Evolutionary conservation across 441 rosid genomes (phyloP).

Genomic region (Francoa sonchifolia): DNA sequence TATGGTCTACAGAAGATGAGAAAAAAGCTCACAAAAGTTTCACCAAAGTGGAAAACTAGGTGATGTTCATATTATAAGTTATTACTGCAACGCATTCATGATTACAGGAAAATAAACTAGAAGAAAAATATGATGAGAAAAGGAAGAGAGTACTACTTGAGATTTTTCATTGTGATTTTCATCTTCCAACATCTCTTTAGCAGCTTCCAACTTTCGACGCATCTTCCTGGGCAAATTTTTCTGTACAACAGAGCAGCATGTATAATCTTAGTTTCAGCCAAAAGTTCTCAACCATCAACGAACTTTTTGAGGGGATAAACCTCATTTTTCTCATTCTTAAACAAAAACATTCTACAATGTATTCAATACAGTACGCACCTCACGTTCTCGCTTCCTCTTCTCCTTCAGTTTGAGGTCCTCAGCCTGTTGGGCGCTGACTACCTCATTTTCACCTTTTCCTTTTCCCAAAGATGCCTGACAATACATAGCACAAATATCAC

Average conservation of each 20-base stretch:
- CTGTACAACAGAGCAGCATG: slow-evolving; percentile 28
- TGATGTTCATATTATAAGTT: too few species aligned
- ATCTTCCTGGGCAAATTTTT: slow-evolving; percentile 81
- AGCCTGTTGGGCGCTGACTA: slow-evolving; percentile 75
- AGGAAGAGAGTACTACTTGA: slow-evolving; percentile 17
- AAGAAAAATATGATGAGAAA: too few species aligned
- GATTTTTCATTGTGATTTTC: slow-evolving; percentile 29
- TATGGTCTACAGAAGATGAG: too few species aligned
- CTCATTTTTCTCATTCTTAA: too few species aligned
- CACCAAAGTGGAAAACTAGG: too few species aligned
- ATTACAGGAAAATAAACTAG: not conserved
- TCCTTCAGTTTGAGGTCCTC: slow-evolving; percentile 88
- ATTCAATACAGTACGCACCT: slow-evolving; percentile 30
- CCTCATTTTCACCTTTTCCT: slow-evolving; percentile 36
- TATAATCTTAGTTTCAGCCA: not conserved
- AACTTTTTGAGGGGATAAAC: too few species aligned
- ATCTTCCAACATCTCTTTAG: slow-evolving; percentile 91
- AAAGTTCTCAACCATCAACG: not conserved
- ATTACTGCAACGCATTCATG: not conserved
- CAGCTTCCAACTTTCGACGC: slow-evolving; percentile 90
- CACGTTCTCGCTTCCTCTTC: slow-evolving; percentile 79
- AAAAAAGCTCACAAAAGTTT: too few species aligned
- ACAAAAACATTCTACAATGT: slow-evolving; percentile 3
- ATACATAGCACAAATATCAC: slow-evolving; percentile 3
- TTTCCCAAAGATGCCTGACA: slow-evolving; percentile 44